phyloP scores from a whole-genome alignment of 305 asterid species.

The Fraxinus angustifolia region DNA sequence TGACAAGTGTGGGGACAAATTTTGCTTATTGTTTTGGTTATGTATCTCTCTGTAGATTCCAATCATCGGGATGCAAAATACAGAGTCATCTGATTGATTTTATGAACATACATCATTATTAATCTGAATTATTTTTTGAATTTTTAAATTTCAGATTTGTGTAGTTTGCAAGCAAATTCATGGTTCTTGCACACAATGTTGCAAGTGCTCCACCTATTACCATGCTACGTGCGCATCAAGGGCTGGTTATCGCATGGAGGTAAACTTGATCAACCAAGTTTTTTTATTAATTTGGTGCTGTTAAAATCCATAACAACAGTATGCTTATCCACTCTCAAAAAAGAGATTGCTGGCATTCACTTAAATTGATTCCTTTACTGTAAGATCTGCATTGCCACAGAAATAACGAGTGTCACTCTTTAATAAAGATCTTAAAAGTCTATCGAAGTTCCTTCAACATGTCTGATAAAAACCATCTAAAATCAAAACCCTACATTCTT shows the following conservation, averaged over 20 bases:
- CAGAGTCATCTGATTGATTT: not conserved
- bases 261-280: conserved; percentile 26
- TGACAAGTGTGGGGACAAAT: conserved; percentile 4
- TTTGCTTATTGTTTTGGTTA: not conserved
- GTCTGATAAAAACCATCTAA: not conserved
- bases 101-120: not conserved
- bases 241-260: conserved; percentile 99
- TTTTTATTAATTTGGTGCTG: not conserved
- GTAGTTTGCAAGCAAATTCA: conserved; percentile 98
- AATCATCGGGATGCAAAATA: not conserved
- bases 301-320: not conserved
- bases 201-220: conserved; percentile 88
- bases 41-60: conserved; percentile 13
- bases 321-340: not conserved
- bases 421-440: not conserved
- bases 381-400: not conserved
- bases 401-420: not conserved
- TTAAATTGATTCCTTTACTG: not conserved
- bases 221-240: conserved; percentile 97
- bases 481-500: not conserved
- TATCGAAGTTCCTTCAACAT: not conserved
- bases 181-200: conserved; percentile 97
- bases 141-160: conserved; percentile 67
- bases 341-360: not conserved
- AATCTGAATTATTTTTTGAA: conserved; percentile 12